A percentile compares a stretch with the other conserved stretches of the same genome.
Conservation (phyloP, 441 rosid species). For the Mallotus japonicus region DNA sequence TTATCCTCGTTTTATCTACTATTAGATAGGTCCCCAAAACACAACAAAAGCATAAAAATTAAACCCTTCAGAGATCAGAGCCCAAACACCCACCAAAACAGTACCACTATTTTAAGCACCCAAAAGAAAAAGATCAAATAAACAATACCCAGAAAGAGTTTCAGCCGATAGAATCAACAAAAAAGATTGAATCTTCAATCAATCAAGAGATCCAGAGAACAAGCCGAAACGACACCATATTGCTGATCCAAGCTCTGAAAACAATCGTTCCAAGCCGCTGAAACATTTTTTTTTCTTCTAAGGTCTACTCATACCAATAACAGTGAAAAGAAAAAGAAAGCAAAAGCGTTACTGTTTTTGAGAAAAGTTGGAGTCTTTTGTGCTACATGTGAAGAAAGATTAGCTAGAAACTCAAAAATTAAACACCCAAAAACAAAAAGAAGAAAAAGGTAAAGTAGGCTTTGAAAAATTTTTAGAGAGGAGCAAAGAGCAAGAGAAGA, state of each 20-base stretch:
- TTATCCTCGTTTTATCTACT: conserved; percentile 39
- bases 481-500: not conserved
- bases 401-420: not conserved
- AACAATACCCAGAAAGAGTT: conserved; percentile 17
- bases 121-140: conserved; percentile 13
- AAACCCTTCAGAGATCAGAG: conserved; percentile 61
- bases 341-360: conserved; percentile 16
- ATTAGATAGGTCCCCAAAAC: conserved; percentile 49
- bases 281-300: conserved; percentile 29
- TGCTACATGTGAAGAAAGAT: conserved; percentile 8
- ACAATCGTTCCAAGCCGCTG: conserved; percentile 32
- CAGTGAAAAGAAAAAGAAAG: not conserved
- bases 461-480: not conserved
- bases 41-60: conserved; percentile 47
- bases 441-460: not conserved
- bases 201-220: conserved; percentile 13
- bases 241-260: conserved; percentile 26
- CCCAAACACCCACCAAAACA: conserved; percentile 36
- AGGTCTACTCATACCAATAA: not conserved
- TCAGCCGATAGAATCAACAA: not conserved
- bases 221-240: conserved; percentile 21
- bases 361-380: conserved; percentile 8
- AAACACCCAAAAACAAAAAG: not conserved
- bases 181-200: not conserved
- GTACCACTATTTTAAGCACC: conserved; percentile 16